These are phyloP conservation scores for Serendipita sp. DNA, from an alignment of 768 basidiomycete species.

Conservation along the genomic window DNA sequence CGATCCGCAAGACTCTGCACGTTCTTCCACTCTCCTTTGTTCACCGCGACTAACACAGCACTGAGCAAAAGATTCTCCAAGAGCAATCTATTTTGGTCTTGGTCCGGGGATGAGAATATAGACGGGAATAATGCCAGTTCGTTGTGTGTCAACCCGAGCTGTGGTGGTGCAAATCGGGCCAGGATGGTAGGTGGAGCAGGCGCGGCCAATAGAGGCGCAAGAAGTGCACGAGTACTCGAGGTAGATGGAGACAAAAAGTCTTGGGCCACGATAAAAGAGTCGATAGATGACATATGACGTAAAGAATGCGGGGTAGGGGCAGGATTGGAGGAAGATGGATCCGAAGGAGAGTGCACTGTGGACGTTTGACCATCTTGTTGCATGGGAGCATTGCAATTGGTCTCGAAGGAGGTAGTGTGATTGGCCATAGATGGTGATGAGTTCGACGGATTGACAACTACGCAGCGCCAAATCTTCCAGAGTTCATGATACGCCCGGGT, in stretches of 20 bases:
- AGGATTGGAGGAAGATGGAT: neutral
- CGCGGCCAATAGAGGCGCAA: neutral
- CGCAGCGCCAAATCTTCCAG: conserved; percentile 3
- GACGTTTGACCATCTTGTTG: neutral
- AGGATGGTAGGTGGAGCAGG: neutral
- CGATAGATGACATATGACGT: neutral
- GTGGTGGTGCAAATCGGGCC: neutral
- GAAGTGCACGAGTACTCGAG: neutral
- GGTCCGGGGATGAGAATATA: neutral
- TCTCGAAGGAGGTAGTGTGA: neutral
- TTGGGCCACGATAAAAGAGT: neutral
- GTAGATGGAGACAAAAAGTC: neutral
- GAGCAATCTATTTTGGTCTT: neutral
- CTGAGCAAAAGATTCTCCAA: neutral
- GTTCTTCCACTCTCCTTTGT: conserved; percentile 2
- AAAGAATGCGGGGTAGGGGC: neutral
- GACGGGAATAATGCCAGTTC: neutral
- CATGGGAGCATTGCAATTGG: neutral
- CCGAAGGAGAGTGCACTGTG: neutral
- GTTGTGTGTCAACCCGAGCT: neutral
- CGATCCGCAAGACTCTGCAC: neutral
- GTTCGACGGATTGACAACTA: neutral
- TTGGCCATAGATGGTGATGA: neutral
- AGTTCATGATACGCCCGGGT: neutral
- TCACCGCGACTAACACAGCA: neutral